Evolutionary conservation across 352 stramenopile genomes (phyloP).

Genomic region (Sclerospora graminicola): DNA sequence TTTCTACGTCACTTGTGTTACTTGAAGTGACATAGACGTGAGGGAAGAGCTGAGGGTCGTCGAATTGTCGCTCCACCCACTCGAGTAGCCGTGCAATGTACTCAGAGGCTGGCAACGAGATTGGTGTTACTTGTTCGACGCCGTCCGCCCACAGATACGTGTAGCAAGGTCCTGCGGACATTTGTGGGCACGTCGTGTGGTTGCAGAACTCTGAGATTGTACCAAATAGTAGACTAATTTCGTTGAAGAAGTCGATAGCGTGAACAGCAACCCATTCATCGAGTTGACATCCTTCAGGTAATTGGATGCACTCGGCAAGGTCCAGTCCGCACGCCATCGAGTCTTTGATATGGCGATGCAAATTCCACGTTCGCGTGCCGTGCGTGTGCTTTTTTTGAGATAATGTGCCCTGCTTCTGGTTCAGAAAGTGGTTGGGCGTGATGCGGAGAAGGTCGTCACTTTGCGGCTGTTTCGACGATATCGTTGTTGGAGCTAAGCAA

Average conservation of each 20-base stretch:
- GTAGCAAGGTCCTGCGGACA: conserved; percentile 75
- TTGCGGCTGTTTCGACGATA: too few species aligned
- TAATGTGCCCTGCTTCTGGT: too few species aligned
- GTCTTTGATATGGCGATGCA: too few species aligned
- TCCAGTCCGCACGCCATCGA: too few species aligned
- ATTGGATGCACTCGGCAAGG: too few species aligned
- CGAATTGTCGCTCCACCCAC: conserved; percentile 83
- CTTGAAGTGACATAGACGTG: conserved; percentile 6
- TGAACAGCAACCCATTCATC: conserved; percentile 70
- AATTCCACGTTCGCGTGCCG: too few species aligned
- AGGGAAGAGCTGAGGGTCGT: conserved; percentile 60
- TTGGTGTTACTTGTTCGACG: conserved; percentile 32
- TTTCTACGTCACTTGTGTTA: neutral
- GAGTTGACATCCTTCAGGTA: conserved; percentile 43
- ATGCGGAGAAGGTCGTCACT: too few species aligned
- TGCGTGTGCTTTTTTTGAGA: too few species aligned
- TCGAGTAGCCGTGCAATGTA: conserved; percentile 82
- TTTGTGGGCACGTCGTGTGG: conserved; percentile 43
- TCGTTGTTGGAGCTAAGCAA: too few species aligned
- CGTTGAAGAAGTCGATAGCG: conserved; percentile 90
- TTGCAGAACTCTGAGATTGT: conserved; percentile 83
- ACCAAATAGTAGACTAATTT: conserved; percentile 86
- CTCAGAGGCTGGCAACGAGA: conserved; percentile 54
- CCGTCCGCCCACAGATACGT: conserved; percentile 82
- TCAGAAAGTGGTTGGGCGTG: too few species aligned